Conservation (phyloP, 257 asterid genomes). For the Ophiorrhiza pumila region DNA sequence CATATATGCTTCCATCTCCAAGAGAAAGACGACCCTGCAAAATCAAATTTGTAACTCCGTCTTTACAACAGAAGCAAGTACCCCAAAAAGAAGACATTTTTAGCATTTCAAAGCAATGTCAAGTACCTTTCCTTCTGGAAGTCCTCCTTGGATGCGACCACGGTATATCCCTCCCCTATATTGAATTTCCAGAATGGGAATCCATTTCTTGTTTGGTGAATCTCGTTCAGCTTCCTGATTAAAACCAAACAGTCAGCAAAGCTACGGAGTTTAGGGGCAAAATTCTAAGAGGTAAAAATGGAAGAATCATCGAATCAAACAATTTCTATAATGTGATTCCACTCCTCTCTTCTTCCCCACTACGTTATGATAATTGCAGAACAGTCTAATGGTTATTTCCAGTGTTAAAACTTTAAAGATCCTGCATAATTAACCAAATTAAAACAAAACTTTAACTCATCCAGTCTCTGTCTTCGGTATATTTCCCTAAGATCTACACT, state of each 20-base stretch:
- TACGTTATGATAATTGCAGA: background rate
- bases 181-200: conserved; percentile 70
- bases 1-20: conserved; percentile 82
- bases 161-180: conserved; percentile 87
- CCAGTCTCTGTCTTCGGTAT: too few species aligned
- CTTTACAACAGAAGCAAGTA: conserved; percentile 1
- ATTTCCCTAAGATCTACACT: too few species aligned
- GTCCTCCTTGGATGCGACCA: conserved; percentile 94
- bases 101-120: conserved; percentile 19
- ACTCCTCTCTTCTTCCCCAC: background rate
- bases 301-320: background rate
- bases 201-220: conserved; percentile 72
- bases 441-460: too few species aligned
- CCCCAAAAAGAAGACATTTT: conserved; percentile 17
- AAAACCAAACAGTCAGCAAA: conserved; percentile 16
- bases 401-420: too few species aligned
- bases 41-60: conserved; percentile 8
- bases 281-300: background rate
- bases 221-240: conserved; percentile 89
- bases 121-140: conserved; percentile 97
- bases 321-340: background rate
- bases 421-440: too few species aligned
- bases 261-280: too few species aligned
- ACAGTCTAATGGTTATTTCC: too few species aligned
- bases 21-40: conserved; percentile 79